A percentile compares a stretch with the other conserved stretches of the same genome.
These are phyloP conservation scores for Phytophthora lateralis DNA, from an alignment of 352 stramenopile species.

Conservation along the genomic window DNA sequence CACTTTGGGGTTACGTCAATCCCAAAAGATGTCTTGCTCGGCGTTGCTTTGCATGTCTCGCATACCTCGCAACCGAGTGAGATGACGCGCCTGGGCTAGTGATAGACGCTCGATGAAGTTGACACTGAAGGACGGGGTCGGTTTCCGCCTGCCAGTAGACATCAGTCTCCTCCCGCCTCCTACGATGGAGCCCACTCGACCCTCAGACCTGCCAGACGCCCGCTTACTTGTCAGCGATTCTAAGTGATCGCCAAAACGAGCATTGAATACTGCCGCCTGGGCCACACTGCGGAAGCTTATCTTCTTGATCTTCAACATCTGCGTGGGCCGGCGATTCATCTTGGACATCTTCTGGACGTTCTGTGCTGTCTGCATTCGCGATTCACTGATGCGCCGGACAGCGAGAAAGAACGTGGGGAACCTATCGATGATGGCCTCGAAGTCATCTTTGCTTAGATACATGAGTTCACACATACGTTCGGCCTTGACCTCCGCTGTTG, in stretches of 20 bases:
- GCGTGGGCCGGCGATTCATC: conserved; percentile 45
- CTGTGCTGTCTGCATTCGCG: conserved; percentile 65
- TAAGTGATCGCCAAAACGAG: conserved; percentile 22
- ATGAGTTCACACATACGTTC: conserved; percentile 70
- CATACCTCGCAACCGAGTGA: conserved; percentile 38
- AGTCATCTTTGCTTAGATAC: conserved; percentile 64
- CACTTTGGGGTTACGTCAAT: too few relatives aligned
- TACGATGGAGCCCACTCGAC: conserved; percentile 19
- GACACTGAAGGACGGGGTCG: conserved; percentile 30
- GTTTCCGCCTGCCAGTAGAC: conserved; percentile 32
- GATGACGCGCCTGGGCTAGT: conserved; percentile 39
- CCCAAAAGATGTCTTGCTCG: conserved; percentile 33
- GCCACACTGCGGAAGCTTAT: conserved; percentile 29
- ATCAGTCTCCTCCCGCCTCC: conserved; percentile 17
- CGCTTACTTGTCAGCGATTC: conserved; percentile 11
- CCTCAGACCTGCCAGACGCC: conserved; percentile 10
- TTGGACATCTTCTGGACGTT: conserved; percentile 74
- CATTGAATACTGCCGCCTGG: conserved; percentile 23
- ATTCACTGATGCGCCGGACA: conserved; percentile 68
- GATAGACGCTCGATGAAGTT: conserved; percentile 43
- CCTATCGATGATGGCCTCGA: conserved; percentile 58
- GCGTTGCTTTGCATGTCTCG: conserved; percentile 30
- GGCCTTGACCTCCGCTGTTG: conserved; percentile 63
- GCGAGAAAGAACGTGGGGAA: conserved; percentile 77
- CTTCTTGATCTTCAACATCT: conserved; percentile 30